Evolutionary conservation across 2,329 filamentous ascomycete species (phyloP).

Genomic region (Corinectria fuckeliana): DNA sequence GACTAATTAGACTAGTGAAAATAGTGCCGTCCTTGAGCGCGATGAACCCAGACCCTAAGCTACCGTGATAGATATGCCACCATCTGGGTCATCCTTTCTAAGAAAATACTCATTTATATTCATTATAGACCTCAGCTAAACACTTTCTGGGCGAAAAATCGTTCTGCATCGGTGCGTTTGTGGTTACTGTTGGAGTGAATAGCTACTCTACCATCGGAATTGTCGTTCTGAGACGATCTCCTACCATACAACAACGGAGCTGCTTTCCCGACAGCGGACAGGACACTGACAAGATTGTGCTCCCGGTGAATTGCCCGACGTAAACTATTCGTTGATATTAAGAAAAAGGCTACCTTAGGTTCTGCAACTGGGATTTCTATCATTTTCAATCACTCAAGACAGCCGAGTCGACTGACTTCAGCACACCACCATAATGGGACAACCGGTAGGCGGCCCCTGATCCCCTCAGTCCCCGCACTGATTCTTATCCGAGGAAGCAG

Average conservation of each 20-base stretch:
- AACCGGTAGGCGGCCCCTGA: not conserved
- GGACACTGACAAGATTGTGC: not conserved
- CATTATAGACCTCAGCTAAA: too few species aligned
- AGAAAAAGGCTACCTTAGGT: not conserved
- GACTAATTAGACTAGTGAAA: too few species aligned
- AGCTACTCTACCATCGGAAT: not conserved
- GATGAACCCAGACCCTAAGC: too few species aligned
- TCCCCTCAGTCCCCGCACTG: not conserved
- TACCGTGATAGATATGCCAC: too few species aligned
- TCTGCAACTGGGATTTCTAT: not conserved
- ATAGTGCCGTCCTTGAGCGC: too few species aligned
- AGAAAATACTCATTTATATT: too few species aligned
- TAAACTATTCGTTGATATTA: not conserved
- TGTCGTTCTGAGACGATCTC: conserved; percentile 2
- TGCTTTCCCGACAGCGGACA: conserved; percentile 4
- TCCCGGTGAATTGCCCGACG: conserved; percentile 5
- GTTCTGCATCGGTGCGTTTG: too few species aligned
- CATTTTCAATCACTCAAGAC: not conserved
- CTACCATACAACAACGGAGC: not conserved
- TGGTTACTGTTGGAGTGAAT: not conserved
- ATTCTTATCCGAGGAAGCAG: not conserved
- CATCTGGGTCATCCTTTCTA: too few species aligned
- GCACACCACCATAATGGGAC: not conserved
- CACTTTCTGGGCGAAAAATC: too few species aligned
- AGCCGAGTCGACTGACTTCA: not conserved